Percentiles rank a stretch among this genome's conserved stretches.
Evolutionary conservation across 129 eudicot species (phyloP).

Genomic region (Saposhnikovia divaricata): DNA sequence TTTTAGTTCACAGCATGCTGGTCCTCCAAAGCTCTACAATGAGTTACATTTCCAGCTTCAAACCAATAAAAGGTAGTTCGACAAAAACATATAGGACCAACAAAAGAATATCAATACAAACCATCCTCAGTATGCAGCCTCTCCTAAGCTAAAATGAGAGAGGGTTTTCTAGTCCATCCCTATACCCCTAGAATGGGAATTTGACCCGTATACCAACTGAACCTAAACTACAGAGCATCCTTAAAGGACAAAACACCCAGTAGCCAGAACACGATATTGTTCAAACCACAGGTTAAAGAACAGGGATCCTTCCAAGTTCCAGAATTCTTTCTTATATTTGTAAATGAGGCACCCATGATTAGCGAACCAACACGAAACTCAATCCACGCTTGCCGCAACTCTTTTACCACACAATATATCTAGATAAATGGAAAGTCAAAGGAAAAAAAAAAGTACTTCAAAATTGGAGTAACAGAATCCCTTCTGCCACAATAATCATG

Average conservation of each 20-base stretch:
- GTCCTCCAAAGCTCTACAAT: not conserved
- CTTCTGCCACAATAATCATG: slow-evolving; percentile 24
- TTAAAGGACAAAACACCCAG: not conserved
- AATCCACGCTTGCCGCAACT: slow-evolving; percentile 5
- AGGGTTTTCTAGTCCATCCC: slow-evolving; percentile 6
- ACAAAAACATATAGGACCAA: slow-evolving; percentile 4
- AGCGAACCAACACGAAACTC: slow-evolving; percentile 18
- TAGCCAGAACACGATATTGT: not conserved
- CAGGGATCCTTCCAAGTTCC: not conserved
- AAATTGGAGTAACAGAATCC: not conserved
- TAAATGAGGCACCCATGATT: slow-evolving; percentile 1
- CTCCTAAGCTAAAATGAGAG: slow-evolving; percentile 5
- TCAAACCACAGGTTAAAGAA: not conserved
- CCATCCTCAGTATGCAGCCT: slow-evolving; percentile 7
- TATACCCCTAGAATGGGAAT: slow-evolving; percentile 13
- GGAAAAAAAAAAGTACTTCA: slow-evolving; percentile 12
- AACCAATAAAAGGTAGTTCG: not conserved
- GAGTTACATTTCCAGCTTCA: slow-evolving; percentile 1
- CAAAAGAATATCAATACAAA: slow-evolving; percentile 1
- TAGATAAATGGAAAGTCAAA: slow-evolving; percentile 16
- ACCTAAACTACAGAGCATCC: not conserved
- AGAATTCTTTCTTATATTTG: slow-evolving; percentile 12
- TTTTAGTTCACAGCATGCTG: not conserved
- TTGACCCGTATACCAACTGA: slow-evolving; percentile 6
- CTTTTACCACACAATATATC: not conserved